Evolutionary conservation across 2,329 filamentous ascomycete species (phyloP).

Genomic region (Fusarium acutatum): DNA sequence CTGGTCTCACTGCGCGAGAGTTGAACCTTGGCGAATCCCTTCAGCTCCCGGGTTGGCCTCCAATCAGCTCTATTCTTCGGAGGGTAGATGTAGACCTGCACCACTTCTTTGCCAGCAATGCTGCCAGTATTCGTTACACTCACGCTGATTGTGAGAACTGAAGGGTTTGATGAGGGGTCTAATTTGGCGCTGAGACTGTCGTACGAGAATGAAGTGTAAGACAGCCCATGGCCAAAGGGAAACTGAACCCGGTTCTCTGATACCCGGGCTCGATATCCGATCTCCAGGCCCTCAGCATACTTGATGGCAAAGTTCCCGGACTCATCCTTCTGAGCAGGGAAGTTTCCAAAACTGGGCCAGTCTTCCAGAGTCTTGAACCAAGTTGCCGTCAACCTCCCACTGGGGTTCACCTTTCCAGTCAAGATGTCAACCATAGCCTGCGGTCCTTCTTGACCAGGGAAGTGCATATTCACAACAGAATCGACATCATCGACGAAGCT

Average conservation of each 20-base stretch:
- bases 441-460: neutral
- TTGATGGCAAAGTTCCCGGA: neutral
- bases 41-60: conserved; percentile 21
- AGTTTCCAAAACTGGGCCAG: neutral
- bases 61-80: neutral
- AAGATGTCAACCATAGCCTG: neutral
- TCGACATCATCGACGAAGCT: neutral
- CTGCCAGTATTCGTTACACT: conserved; percentile 6
- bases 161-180: neutral
- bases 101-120: conserved; percentile 11
- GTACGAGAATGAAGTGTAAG: conserved; percentile 12
- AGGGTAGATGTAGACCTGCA: conserved; percentile 6
- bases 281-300: conserved; percentile 14
- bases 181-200: neutral
- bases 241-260: neutral
- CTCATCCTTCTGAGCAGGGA: conserved; percentile 1
- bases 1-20: neutral
- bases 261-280: conserved; percentile 16
- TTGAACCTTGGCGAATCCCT: conserved; percentile 13
- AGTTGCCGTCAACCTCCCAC: neutral
- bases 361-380: neutral
- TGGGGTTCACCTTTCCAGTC: neutral
- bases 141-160: accelerated
- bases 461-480: neutral
- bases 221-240: conserved; percentile 20